phyloP scores from a whole-genome alignment of 2,329 filamentous ascomycete genomes.

The Thermothelomyces thermophilus region DNA sequence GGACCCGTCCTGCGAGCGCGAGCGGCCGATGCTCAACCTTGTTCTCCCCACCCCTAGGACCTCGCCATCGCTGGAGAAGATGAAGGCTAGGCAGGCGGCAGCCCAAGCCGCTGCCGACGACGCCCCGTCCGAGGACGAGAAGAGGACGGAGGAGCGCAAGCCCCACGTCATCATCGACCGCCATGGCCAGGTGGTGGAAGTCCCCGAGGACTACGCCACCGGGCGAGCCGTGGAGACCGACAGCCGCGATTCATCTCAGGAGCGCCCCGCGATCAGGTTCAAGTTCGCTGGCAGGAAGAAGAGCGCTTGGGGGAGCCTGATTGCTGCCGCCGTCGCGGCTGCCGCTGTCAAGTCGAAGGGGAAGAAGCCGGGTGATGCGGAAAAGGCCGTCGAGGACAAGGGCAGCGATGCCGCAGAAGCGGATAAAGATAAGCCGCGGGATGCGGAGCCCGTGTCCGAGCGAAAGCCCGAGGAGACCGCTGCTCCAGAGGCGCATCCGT shows the following conservation, averaged over 20 bases:
- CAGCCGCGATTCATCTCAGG: conserved; percentile 40
- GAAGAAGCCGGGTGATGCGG: conserved; percentile 5
- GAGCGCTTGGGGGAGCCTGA: conserved; percentile 42
- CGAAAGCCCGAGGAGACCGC: not conserved
- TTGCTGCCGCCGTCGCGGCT: conserved; percentile 41
- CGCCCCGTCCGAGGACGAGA: conserved; percentile 22
- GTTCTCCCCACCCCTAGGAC: conserved; percentile 53
- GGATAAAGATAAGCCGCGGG: not conserved
- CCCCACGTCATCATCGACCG: conserved; percentile 33
- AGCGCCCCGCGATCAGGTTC: conserved; percentile 12
- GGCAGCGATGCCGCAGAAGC: conserved; percentile 6
- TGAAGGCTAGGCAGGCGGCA: conserved; percentile 23
- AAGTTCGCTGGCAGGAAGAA: conserved; percentile 13
- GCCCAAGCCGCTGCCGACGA: conserved; percentile 18
- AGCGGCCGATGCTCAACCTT: conserved; percentile 54
- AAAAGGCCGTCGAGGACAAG: not conserved
- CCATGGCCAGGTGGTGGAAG: conserved; percentile 38
- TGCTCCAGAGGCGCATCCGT: not conserved
- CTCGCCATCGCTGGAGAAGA: conserved; percentile 44
- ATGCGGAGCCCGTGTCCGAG: not conserved
- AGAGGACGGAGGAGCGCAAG: conserved; percentile 17
- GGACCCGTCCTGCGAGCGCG: conserved; percentile 48
- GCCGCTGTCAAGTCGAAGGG: conserved; percentile 22
- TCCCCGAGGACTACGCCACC: conserved; percentile 32
- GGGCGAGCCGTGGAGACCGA: conserved; percentile 39